These are phyloP conservation scores for Maudiozyma pseudohumilis DNA, from an alignment of 805 yeast species.

Conservation along the genomic window DNA sequence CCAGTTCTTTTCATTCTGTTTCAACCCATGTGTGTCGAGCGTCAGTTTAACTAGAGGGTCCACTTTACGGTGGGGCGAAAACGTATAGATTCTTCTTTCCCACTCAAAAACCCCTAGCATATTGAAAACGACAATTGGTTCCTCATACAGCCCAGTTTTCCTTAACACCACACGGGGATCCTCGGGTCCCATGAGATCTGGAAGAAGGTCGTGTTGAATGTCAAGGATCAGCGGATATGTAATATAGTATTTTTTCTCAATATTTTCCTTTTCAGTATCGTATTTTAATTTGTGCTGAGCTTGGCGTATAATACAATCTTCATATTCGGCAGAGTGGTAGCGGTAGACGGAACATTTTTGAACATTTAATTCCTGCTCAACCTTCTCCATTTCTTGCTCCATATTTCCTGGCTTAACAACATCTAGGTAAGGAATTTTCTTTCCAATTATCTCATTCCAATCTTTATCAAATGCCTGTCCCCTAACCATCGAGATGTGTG, in stretches of 20 bases:
- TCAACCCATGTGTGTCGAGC: neutral
- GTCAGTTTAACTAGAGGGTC: slow-evolving; percentile 2
- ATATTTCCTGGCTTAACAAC: slow-evolving; percentile 15
- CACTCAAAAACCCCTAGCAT: slow-evolving; percentile 1
- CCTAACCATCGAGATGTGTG: slow-evolving; percentile 30
- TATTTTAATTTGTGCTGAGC: slow-evolving; percentile 12
- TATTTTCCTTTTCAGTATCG: slow-evolving; percentile 5
- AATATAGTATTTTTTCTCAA: slow-evolving; percentile 3
- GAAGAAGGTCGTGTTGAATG: slow-evolving; percentile 2
- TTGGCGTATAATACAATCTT: slow-evolving; percentile 14
- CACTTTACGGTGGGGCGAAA: slow-evolving; percentile 8
- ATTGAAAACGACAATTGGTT: slow-evolving; percentile 9
- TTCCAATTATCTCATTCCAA: slow-evolving; percentile 31
- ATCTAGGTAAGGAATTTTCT: slow-evolving; percentile 24
- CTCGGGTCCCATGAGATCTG: slow-evolving; percentile 6
- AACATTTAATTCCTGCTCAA: slow-evolving; percentile 16
- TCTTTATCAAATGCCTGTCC: slow-evolving; percentile 36
- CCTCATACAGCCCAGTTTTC: slow-evolving; percentile 1
- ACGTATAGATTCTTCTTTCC: slow-evolving; percentile 2
- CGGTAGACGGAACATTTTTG: slow-evolving; percentile 22
- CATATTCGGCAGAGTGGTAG: slow-evolving; percentile 9
- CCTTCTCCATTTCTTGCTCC: slow-evolving; percentile 21
- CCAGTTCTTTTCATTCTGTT: slow-evolving; percentile 8
- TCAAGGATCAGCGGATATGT: slow-evolving; percentile 6
- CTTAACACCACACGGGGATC: slow-evolving; percentile 7